Evolutionary conservation across 2,329 filamentous ascomycete species (phyloP).

Genomic region (Cladophialophora bantiana): DNA sequence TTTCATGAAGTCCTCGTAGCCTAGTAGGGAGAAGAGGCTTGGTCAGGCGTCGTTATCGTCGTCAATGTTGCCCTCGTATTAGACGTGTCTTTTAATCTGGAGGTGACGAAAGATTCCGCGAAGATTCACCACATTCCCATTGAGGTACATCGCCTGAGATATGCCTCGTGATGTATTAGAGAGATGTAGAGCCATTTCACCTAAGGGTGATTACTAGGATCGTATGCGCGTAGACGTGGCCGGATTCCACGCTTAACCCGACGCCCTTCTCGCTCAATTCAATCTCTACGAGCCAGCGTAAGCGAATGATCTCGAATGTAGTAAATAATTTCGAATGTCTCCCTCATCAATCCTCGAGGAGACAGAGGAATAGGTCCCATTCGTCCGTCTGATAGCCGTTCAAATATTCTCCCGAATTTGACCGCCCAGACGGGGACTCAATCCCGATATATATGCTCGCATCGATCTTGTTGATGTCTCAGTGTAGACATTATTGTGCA

Average conservation of each 20-base stretch:
- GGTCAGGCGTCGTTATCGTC: not conserved
- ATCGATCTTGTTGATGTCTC: not conserved
- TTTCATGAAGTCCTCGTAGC: too few species aligned
- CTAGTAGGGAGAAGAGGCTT: not conserved
- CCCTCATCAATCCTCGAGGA: not conserved
- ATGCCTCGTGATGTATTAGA: not conserved
- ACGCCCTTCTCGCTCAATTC: slow-evolving; percentile 3
- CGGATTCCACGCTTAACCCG: not conserved
- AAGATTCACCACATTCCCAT: not conserved
- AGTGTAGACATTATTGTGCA: not conserved
- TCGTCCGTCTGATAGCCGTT: not conserved
- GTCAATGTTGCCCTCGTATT: not conserved
- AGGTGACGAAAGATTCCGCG: not conserved
- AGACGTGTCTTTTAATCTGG: not conserved
- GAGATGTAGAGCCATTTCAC: not conserved
- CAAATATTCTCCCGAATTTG: not conserved
- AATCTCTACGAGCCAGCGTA: not conserved
- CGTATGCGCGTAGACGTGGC: not conserved
- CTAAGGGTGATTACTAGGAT: not conserved
- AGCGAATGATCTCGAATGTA: not conserved
- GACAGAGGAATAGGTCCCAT: not conserved
- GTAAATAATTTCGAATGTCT: not conserved
- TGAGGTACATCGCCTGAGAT: not conserved
- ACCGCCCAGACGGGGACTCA: not conserved
- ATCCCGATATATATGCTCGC: not conserved